Evolutionary conservation across 306 rosid genomes (phyloP).

Genomic region (Trifolium fragiferum): DNA sequence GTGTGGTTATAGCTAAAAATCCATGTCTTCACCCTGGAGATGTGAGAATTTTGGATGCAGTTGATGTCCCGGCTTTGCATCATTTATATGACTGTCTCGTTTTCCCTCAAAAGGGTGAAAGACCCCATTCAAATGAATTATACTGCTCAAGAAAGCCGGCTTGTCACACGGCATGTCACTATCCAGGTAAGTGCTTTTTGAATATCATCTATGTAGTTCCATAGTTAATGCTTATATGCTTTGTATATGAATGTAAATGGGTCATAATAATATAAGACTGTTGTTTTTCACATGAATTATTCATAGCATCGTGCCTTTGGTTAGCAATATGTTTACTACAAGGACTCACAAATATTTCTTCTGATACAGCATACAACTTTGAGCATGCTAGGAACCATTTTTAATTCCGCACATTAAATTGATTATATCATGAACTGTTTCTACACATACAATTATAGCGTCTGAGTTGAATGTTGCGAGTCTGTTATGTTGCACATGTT

Average conservation of each 20-base stretch:
- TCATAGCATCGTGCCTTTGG: conserved; percentile 20
- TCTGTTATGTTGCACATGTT: conserved; percentile 31
- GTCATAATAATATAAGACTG: background rate
- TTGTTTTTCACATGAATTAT: conserved; percentile 2
- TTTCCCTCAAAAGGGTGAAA: conserved; percentile 89
- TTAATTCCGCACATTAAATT: background rate
- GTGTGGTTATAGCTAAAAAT: conserved; percentile 78
- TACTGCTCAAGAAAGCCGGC: conserved; percentile 51
- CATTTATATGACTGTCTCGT: conserved; percentile 81
- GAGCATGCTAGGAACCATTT: conserved; percentile 18
- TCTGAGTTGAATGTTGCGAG: conserved; percentile 5
- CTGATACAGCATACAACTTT: conserved; percentile 28
- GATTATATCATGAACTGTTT: conserved; percentile 17
- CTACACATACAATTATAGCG: background rate
- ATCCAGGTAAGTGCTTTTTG: conserved; percentile 48
- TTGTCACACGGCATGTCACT: conserved; percentile 42
- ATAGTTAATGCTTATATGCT: conserved; percentile 12
- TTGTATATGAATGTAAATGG: conserved; percentile 10
- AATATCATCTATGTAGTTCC: conserved; percentile 32
- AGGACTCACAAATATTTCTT: conserved; percentile 33
- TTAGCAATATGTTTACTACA: conserved; percentile 23
- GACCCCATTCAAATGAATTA: conserved; percentile 90
- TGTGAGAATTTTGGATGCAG: conserved; percentile 82
- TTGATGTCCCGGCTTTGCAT: conserved; percentile 74
- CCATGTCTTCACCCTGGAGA: conserved; percentile 98